phyloP scores from a whole-genome alignment of 2,329 filamentous ascomycete species.

The Ascochyta viciae-villosae region DNA sequence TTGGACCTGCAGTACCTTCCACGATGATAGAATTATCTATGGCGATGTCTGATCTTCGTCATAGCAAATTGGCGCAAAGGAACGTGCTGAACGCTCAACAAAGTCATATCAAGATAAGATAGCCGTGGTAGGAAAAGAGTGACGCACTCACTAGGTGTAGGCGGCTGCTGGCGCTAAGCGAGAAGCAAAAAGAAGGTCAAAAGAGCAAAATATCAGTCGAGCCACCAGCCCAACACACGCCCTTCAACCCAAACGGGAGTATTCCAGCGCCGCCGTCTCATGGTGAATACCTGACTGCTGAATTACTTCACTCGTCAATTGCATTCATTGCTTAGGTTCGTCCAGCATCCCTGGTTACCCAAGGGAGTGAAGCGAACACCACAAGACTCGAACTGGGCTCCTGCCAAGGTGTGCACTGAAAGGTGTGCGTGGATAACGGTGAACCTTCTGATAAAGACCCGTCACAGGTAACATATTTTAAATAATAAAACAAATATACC shows the following conservation, averaged over 20 bases:
- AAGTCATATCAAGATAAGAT: too few species aligned
- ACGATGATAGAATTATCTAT: too few species aligned
- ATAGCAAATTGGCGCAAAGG: background rate
- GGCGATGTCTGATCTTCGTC: too few species aligned
- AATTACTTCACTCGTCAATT: constrained; percentile 53
- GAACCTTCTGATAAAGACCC: constrained; percentile 47
- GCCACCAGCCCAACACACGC: constrained; percentile 44
- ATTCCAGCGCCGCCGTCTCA: constrained; percentile 52
- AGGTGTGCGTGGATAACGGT: constrained; percentile 42
- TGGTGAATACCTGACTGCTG: constrained; percentile 52
- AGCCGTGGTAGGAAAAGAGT: background rate
- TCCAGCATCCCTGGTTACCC: constrained; percentile 53
- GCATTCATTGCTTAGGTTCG: constrained; percentile 53
- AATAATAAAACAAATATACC: constrained; percentile 12
- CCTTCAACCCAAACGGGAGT: constrained; percentile 48
- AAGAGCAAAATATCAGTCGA: constrained; percentile 44
- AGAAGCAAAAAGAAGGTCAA: constrained; percentile 13
- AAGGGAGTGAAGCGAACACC: constrained; percentile 50
- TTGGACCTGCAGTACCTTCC: too few species aligned
- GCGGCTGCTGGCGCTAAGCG: background rate
- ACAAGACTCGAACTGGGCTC: constrained; percentile 54
- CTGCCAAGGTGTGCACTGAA: constrained; percentile 41
- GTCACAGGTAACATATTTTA: constrained; percentile 38
- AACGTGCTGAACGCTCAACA: background rate
- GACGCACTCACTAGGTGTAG: background rate